These are phyloP conservation scores for Neonectria hederae DNA, from an alignment of 2,329 filamentous ascomycete species.

Conservation along the genomic window DNA sequence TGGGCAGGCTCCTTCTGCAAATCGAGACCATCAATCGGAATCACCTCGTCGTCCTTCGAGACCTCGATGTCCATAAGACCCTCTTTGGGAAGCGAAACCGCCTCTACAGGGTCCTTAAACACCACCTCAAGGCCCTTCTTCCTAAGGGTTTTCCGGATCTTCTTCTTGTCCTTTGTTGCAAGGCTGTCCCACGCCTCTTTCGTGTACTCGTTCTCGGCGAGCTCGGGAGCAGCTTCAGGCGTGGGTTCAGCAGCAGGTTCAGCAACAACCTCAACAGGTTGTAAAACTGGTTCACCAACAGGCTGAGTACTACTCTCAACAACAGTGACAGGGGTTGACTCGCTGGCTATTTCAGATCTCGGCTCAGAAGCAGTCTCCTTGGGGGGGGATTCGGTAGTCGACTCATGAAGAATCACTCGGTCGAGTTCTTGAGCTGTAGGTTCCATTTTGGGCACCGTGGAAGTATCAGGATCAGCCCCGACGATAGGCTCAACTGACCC, in stretches of 20 bases:
- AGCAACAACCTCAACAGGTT: background rate
- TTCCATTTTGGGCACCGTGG: background rate
- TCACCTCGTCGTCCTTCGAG: background rate
- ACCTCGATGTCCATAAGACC: conserved; percentile 1
- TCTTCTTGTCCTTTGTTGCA: conserved; percentile 36
- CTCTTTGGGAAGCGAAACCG: background rate
- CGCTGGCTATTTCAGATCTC: background rate
- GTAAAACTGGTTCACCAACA: background rate
- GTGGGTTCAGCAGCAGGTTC: conserved; percentile 1
- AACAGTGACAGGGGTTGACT: background rate
- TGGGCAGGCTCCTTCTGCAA: conserved; percentile 10
- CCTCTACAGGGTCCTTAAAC: conserved; percentile 25
- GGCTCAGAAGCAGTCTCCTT: background rate
- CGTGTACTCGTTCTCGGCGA: conserved; percentile 36
- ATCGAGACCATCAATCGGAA: background rate
- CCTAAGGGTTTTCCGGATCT: conserved; percentile 37
- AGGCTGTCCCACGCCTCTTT: conserved; percentile 35
- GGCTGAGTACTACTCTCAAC: background rate
- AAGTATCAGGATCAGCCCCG: background rate
- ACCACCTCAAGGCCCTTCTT: conserved; percentile 35
- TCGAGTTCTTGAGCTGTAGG: background rate
- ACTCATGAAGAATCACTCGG: background rate
- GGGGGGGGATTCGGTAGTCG: background rate
- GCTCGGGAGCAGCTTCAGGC: background rate
- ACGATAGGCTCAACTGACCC: background rate